Base-by-base conservation (phyloP, 179 eudicot species). In the Drosera spatulata region DNA sequence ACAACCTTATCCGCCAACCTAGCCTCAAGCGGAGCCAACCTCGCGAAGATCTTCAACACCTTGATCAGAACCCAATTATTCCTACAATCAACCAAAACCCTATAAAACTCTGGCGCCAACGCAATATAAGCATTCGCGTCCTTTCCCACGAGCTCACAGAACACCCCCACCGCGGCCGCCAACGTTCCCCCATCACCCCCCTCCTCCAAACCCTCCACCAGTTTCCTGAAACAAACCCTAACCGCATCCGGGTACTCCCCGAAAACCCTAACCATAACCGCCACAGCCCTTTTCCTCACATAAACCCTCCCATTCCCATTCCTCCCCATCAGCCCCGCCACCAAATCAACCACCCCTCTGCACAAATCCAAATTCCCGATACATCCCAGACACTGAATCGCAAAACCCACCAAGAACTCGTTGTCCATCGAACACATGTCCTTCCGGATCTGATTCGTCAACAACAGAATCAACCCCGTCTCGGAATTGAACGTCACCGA, bases 31-130 rank as follows among this genome's bases (percentile, higher is more conserved):
- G 77, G 80, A 4, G 82, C 95, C 85, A 91, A 71, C 71, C 79
- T 80, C 4, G 85, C 83, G 59, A 91, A 91, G 12, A 91, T 88
- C 86, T 91, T 91, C 66, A 91, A 64, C 59, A 91, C 95, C 79
- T 91, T 88, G 64, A 91, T 91, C 76, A 91, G 61, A 55, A 88
- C 87, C 98, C 98, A 91, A 69, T 91, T 91, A 64, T 88, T 89
- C 83, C 75, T 85, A 55, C 83, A 82, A 48, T 89, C 93, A 11
- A 82, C 70, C 75, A 91, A 82, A 82, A 91, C 67, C 68, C 74
- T 69, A 59, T 78, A 88, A 72, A 91, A 91, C 78, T 91, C 90
- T 0, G 98, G 98, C 2, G 96, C 91, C 53, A 91, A 60, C 0
- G 98, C 95, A 61, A 91, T 55, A 63, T 84, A 86, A 0, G 87